Conservation (phyloP, 148 eudicot genomes). For the Rhododendron williamsianum region DNA sequence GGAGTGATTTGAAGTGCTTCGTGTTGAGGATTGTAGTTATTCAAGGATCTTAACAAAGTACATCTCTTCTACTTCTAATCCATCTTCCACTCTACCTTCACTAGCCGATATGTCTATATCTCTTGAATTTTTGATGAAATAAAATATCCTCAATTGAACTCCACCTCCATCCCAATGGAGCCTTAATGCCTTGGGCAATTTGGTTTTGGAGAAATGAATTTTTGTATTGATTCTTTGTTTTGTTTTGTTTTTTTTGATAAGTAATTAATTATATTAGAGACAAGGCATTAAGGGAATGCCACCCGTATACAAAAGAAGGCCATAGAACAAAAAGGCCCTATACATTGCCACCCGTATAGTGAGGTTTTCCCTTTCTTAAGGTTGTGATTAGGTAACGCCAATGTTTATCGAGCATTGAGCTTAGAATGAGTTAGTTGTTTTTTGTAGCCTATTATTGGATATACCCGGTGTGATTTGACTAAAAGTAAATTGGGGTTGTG, state of each 20-base stretch:
- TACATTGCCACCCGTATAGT: background rate
- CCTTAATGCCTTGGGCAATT: conserved; percentile 42
- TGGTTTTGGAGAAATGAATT: conserved; percentile 53
- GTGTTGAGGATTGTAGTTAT: background rate
- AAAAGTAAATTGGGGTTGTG: background rate
- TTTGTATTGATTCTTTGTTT: conserved; percentile 39
- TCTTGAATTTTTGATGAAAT: background rate
- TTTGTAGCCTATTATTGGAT: background rate
- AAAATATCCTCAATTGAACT: background rate
- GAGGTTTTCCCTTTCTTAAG: background rate
- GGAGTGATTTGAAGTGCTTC: background rate
- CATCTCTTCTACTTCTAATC: background rate
- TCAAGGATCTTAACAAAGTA: background rate
- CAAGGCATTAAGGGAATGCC: too few species aligned
- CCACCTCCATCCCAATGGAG: background rate
- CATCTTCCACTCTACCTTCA: background rate
- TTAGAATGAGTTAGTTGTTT: background rate
- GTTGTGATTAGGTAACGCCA: background rate
- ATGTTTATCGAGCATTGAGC: too few species aligned
- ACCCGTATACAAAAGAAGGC: too few species aligned
- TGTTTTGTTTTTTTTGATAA: too few species aligned
- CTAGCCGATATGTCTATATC: background rate
- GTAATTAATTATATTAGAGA: too few species aligned
- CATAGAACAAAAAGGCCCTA: too few species aligned
- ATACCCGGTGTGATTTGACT: background rate